These are phyloP conservation scores for Pleurotus citrinopileatus DNA, from an alignment of 768 basidiomycete species.

Conservation along the genomic window DNA sequence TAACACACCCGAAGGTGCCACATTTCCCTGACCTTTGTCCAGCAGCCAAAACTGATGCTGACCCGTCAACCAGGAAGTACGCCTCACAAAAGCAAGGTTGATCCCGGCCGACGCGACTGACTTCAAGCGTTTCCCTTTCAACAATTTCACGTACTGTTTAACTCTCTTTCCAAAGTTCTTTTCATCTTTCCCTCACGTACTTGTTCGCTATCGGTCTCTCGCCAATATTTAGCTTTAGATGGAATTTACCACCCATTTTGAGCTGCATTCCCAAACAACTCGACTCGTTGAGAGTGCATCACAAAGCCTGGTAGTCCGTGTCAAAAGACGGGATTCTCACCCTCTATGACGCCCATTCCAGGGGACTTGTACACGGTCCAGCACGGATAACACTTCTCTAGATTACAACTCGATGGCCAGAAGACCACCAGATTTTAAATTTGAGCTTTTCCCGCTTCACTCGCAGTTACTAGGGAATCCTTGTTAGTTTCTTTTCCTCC, in stretches of 20 bases:
- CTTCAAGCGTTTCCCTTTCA: constrained; percentile 77
- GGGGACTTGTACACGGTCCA: constrained; percentile 75
- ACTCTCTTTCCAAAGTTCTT: constrained; percentile 81
- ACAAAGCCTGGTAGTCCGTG: constrained; percentile 34
- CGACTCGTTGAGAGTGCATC: constrained; percentile 74
- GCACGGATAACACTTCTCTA: constrained; percentile 72
- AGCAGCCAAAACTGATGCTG: constrained; percentile 63
- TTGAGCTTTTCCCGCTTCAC: constrained; percentile 85
- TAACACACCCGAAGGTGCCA: constrained; percentile 68
- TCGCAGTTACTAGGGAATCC: constrained; percentile 87
- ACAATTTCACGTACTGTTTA: constrained; percentile 81
- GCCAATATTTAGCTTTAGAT: constrained; percentile 84
- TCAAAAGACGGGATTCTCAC: constrained; percentile 59
- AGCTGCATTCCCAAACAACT: constrained; percentile 86
- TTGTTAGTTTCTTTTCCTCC: constrained; percentile 91
- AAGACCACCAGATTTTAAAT: constrained; percentile 71
- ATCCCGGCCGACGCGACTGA: constrained; percentile 58
- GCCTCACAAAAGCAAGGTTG: constrained; percentile 52
- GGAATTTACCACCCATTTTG: constrained; percentile 81
- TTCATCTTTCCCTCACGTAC: constrained; percentile 83
- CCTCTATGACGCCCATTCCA: constrained; percentile 79
- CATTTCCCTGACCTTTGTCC: constrained; percentile 60
- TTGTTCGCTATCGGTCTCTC: constrained; percentile 83
- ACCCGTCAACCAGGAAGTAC: constrained; percentile 58
- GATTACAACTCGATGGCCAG: constrained; percentile 71